Conservation (phyloP, 2,329 filamentous ascomycete species). For the Trichoderma citrinoviride region DNA sequence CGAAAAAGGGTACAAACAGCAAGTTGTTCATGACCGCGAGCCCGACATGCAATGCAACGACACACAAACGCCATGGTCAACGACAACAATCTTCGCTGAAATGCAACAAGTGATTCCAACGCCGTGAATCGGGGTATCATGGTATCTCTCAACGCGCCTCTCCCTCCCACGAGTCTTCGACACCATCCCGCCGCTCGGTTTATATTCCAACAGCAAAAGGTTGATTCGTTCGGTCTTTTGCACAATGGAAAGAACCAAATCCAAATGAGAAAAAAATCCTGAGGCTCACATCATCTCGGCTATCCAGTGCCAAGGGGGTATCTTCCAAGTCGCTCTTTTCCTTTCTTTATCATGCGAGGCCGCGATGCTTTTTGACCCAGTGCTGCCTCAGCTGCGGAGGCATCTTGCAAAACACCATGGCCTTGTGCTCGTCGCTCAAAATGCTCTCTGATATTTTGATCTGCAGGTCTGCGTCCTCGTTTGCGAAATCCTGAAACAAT, state of each 20-base stretch:
- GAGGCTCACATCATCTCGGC: background rate
- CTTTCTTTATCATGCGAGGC: conserved; percentile 35
- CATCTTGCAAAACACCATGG: conserved; percentile 63
- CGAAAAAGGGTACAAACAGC: conserved; percentile 7
- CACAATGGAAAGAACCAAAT: background rate
- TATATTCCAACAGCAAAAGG: conserved; percentile 9
- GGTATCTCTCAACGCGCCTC: conserved; percentile 22
- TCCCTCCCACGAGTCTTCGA: conserved; percentile 15
- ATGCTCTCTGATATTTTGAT: conserved; percentile 59
- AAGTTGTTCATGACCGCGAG: conserved; percentile 5
- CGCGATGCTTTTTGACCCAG: conserved; percentile 54
- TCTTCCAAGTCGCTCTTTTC: background rate
- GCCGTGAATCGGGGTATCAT: conserved; percentile 29
- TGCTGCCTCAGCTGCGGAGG: conserved; percentile 50
- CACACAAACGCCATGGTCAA: conserved; percentile 18
- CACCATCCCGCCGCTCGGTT: conserved; percentile 18
- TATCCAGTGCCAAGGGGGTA: background rate
- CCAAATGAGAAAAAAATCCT: no score
- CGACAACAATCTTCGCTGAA: conserved; percentile 21
- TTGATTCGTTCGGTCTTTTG: background rate
- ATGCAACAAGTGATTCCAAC: conserved; percentile 24
- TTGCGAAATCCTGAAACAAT: conserved; percentile 57
- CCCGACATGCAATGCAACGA: conserved; percentile 14
- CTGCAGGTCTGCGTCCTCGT: conserved; percentile 58
- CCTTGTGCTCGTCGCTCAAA: conserved; percentile 58